Evolutionary conservation across 495 filamentous ascomycete species (phyloP), one percentile per base, ranked within the genome.

Genomic region (Penicillium taxi): DNA sequence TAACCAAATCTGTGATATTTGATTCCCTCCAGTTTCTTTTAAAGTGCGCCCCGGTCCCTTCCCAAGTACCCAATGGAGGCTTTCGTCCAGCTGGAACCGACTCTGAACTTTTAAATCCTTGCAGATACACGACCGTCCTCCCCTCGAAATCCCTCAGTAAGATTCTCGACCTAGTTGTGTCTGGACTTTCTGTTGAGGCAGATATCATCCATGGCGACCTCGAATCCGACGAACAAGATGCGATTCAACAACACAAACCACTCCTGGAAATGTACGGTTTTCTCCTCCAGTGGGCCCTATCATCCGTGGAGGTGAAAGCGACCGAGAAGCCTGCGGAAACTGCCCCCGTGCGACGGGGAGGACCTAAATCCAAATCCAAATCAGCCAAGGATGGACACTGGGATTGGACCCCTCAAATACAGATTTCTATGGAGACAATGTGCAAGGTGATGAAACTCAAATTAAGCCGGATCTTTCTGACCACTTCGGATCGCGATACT

Each of bases 261-360:
- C 70, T 94, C 6, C 74, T 99, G 42, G 91, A 99, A 51, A 86
- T 94, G 51, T 95, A 93, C 56, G 91, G 81, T 13, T 99, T 95
- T 49, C 70, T 99, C 1, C 68, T 96, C 30, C 91, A 94, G 60
- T 99, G 91, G 91, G 82, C 84, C 2, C 78, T 96, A 35, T 82
- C 88, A 5, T 87, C 83, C 11, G 84, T 96, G 39, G 91, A 99
- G 57, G 81, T 85, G 17, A 93, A 94, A 61, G 84, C 88, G 8
- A 83, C 86, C 23, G 90, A 95, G 59, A 95, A 94, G 52, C 56
- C 78, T 3, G 78, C 85, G 1, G 78, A 82, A 8, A 58, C 80
- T 25, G 74, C 80, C 0, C 75, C 81, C 13, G 73, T 75, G 8
- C 72, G 79, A 23, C 72, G 86, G 52, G 86, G 82, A 12, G 75